These are phyloP conservation scores for Orobanche coerulescens DNA, from an alignment of 257 asterid species.

Conservation along the genomic window DNA sequence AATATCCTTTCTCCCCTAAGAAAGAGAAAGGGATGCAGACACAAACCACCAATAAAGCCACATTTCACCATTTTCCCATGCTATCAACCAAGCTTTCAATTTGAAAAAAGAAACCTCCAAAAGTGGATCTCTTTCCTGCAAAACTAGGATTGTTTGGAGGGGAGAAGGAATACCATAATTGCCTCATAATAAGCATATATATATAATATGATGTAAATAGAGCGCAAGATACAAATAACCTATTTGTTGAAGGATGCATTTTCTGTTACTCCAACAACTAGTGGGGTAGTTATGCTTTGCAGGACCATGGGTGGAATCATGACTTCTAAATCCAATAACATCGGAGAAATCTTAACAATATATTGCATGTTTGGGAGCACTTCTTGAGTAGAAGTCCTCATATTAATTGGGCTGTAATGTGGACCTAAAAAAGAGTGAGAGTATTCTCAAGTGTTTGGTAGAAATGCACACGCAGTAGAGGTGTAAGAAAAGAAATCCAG, in stretches of 20 bases:
- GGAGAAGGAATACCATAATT: background rate
- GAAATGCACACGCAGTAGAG: too few species aligned
- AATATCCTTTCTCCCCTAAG: background rate
- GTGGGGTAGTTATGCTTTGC: background rate
- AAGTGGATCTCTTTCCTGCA: background rate
- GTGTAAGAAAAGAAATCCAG: too few species aligned
- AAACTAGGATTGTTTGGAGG: background rate
- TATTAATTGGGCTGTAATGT: too few species aligned
- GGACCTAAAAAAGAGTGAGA: too few species aligned
- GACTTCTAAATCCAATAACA: background rate
- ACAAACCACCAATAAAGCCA: background rate
- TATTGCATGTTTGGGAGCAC: too few species aligned
- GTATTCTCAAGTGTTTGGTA: too few species aligned
- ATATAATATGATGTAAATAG: background rate
- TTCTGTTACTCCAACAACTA: background rate
- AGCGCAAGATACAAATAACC: background rate
- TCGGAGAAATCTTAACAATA: background rate
- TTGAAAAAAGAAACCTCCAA: background rate
- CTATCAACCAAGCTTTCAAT: background rate
- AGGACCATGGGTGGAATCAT: background rate
- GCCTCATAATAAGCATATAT: background rate
- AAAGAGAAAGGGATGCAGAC: background rate
- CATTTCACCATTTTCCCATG: background rate
- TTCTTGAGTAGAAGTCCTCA: too few species aligned
- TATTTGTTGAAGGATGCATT: background rate